Base-by-base conservation (phyloP, 2,329 filamentous ascomycete species). In the Colletotrichum gloeosporioides region DNA sequence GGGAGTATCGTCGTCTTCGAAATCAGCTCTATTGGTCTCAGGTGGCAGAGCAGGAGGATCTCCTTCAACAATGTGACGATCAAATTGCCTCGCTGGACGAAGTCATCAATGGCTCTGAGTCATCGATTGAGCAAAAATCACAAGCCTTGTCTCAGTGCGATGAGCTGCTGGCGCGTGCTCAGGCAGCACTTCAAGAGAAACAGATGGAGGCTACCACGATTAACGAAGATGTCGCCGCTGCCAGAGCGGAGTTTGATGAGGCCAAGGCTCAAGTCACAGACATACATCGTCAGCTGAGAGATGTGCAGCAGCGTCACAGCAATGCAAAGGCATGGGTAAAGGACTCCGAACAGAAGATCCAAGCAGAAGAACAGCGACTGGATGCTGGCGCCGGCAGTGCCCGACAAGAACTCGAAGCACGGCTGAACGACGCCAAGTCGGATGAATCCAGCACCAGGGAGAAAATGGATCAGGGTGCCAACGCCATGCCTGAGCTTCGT, bases 1-100 rank as follows among this genome's bases (percentile, higher is more conserved):
- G 89, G 25, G 92, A 91, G 74, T 89, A 92, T 63, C 88, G 88
- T 39, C 88, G 91, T 29, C 87, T 94, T 61, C 86, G 89, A 59
- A 88, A 90, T 22, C 94, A 98, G 85, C 88, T 95, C 77, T 93
- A 94, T n/a, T 99, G 97, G 97, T 91, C 92, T 29, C 95, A 98
- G 81, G 96, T 99, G 2, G 91, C 93, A 65, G 92, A 95, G 72
- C 90, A 95, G 83, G 96, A 99, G 84, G 86, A 84, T 44, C 81
- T 85, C 4, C 81, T 93, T 0, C 82, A 84, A 64, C 82, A 83
- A 75, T 81, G 82, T 63, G 73, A 79, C 8, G 79, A 73, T 15
- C 77, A 81, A 31, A 73, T 83, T 22, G 73, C 79, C 27, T 79
- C 80, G 9, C 79, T 84, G 6, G 83, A 87, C 55, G 80, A 84